Percentiles rank a stretch among this genome's conserved stretches.
Conservation (phyloP, 2,329 filamentous ascomycete genomes). For the Acrocalymma vagum region DNA sequence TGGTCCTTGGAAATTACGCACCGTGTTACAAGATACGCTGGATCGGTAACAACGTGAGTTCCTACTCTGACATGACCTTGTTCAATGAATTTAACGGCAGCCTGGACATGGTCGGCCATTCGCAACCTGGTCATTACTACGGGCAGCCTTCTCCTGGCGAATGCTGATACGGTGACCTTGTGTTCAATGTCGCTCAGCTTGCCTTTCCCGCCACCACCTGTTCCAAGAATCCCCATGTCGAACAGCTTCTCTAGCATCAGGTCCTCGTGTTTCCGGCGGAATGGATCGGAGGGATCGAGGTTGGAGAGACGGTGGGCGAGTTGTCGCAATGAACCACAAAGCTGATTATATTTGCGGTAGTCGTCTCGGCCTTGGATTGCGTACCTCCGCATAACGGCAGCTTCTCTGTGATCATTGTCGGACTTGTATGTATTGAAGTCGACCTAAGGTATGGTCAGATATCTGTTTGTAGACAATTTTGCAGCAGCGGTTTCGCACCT, state of each 20-base stretch:
- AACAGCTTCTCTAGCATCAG: conserved; percentile 90
- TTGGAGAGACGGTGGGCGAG: conserved; percentile 88
- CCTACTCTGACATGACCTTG: conserved; percentile 93
- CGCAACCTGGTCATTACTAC: conserved; percentile 89
- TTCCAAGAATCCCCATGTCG: conserved; percentile 86
- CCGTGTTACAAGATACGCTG: conserved; percentile 84
- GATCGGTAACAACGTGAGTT: conserved; percentile 88
- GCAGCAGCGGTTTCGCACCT: conserved; percentile 44
- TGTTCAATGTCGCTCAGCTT: conserved; percentile 78
- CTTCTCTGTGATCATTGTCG: conserved; percentile 86
- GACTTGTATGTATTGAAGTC: conserved; percentile 95
- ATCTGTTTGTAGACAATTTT: too few relatives aligned
- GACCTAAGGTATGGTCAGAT: conserved; percentile 56
- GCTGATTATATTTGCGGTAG: conserved; percentile 67
- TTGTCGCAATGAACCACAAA: conserved; percentile 76
- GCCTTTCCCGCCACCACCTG: conserved; percentile 69
- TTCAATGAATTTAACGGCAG: conserved; percentile 84
- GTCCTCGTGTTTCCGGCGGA: conserved; percentile 84
- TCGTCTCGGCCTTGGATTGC: conserved; percentile 85
- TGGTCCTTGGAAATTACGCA: conserved; percentile 15
- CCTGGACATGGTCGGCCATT: conserved; percentile 91
- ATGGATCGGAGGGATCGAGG: conserved; percentile 79
- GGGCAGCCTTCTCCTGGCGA: conserved; percentile 82
- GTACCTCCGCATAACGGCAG: conserved; percentile 82
- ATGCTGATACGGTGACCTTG: conserved; percentile 86